Evolutionary conservation across 1,139 yeast species (phyloP), one percentile per base, ranked within the genome.

Genomic region (Scheffersomyces parashehatae): DNA sequence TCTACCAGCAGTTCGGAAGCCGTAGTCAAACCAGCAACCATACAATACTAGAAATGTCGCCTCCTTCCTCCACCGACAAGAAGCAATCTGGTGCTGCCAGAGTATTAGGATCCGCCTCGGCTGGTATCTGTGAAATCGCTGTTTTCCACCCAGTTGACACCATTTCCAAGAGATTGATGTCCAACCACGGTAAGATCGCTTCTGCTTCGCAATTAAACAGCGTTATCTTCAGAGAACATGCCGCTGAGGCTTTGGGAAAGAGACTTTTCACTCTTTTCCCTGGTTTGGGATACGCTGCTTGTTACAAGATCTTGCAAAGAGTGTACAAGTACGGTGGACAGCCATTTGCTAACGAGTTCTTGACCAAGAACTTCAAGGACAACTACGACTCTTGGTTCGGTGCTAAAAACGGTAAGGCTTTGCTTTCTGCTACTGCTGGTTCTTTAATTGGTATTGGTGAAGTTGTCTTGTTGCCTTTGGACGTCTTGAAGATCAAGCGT

Each of bases 131-230:
- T 61, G 99, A 93, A 70, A 85, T 93, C 58, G 96, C 88, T 48
- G 95, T 95, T 34, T 93, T 93, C 82, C 99, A 93, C 69, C 99
- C 99, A 20, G 98, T 93, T 37, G 99, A 93, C 71, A 93, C 99
- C 44, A 88, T 91, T 60, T 91, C 99, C 56, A 93, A 93, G 76
- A 85, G 99, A 73, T 81, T 93, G 65, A 93, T 93, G 99, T 86
- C 96, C 46, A 93, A 93, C 75, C 88, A 85, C 55, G 85, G 96
- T 42, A 84, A 66, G 52, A 81, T 91, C 52, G 64, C 86, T 35
- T 74, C 81, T 31, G 63, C 79, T 14, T 48, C 80, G 40, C 88
- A 88, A 64, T 79, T 93, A 56, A 93, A 93, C 75, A 59, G 77
- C 41, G 97, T 93, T 44, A 85, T 93, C 50, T 95, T 95, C 77